phyloP scores from a whole-genome alignment of 495 filamentous ascomycete species.

The Hyaloscypha hepaticicola region DNA sequence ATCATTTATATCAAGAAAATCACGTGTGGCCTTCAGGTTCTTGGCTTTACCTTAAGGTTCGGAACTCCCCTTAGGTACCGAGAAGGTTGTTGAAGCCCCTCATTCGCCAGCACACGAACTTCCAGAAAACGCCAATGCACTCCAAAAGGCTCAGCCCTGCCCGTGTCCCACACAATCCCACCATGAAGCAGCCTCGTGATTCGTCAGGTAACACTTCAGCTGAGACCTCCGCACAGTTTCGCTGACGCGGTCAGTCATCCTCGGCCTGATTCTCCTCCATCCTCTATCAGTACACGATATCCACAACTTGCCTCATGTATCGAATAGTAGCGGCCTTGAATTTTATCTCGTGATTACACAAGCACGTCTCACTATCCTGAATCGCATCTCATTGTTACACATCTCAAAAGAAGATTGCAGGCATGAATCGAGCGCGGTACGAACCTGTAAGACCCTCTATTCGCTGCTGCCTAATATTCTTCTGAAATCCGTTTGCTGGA shows the following conservation, averaged over 20 bases:
- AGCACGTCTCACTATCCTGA: background rate
- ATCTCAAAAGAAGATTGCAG: background rate
- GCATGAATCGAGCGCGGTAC: slow-evolving; percentile 14
- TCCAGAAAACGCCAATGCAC: background rate
- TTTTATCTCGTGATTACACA: slow-evolving; percentile 3
- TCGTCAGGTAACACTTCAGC: slow-evolving; percentile 2
- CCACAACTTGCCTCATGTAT: slow-evolving; percentile 7
- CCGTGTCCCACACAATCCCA: background rate
- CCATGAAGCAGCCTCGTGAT: slow-evolving; percentile 4
- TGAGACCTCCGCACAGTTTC: slow-evolving; percentile 1
- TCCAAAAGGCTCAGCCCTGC: background rate
- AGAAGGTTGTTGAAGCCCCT: background rate
- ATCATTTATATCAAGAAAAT: no score
- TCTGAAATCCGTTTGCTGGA: background rate
- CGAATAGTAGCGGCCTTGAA: background rate
- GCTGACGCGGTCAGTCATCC: slow-evolving; percentile 22
- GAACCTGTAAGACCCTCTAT: slow-evolving; percentile 12
- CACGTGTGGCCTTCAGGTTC: background rate
- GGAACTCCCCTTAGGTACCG: background rate
- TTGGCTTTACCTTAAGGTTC: no score
- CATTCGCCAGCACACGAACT: background rate
- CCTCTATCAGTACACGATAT: slow-evolving; percentile 7
- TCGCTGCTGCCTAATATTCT: background rate
- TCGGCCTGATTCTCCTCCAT: slow-evolving; percentile 14
- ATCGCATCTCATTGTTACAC: background rate